Base-by-base conservation (phyloP, 768 basidiomycete genomes). In the Naganishia randhawae region DNA sequence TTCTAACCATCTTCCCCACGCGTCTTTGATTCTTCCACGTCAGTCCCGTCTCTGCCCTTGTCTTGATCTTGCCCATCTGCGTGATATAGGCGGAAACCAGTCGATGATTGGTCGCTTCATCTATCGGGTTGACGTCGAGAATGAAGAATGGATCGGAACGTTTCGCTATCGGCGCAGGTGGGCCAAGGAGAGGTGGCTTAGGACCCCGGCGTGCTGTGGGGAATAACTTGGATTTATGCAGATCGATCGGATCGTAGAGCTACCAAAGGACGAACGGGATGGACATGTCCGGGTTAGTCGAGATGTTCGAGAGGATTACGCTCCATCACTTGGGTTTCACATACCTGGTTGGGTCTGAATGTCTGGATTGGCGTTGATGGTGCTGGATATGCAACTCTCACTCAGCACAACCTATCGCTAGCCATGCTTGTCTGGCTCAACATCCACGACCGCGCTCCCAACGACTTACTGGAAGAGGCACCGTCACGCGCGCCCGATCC, bases 1-100 rank as follows among this genome's bases (percentile, higher is more conserved):
- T 83, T 51, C 89, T 86, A 67, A 96, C 88, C 50, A 92, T 90
- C 80, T 92, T 92, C 68, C 86, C 89, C 4, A 96, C 73, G 69
- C 83, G 83, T 50, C 91, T 84, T 78, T 96, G 94, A 65, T 82
- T 88, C 81, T 86, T 87, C 79, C 86, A 84, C 1, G 92, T 92
- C 51, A 97, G 82, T 7, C 84, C 81, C 0, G 91, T 94, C 33
- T 84, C 76, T 10, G 85, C 83, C 63, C 94, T 85, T n/a, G 82
- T 81, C 70, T 84, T 83, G 71, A 95, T 90, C 82, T 89, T 91
- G 63, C 78, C 78, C 71, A 79, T 72, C 52, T 71, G 73, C 52
- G 76, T 72, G 27, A 76, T 50, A 51, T 76, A 77, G 3, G 65
- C 65, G 0, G 55, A 45, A 3, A 71, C 69, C 42, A 79, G 73